Percentiles rank a stretch among this genome's conserved stretches.
Evolutionary conservation across 2,329 filamentous ascomycete genomes (phyloP).

Genomic region (Xylariaceae sp.): DNA sequence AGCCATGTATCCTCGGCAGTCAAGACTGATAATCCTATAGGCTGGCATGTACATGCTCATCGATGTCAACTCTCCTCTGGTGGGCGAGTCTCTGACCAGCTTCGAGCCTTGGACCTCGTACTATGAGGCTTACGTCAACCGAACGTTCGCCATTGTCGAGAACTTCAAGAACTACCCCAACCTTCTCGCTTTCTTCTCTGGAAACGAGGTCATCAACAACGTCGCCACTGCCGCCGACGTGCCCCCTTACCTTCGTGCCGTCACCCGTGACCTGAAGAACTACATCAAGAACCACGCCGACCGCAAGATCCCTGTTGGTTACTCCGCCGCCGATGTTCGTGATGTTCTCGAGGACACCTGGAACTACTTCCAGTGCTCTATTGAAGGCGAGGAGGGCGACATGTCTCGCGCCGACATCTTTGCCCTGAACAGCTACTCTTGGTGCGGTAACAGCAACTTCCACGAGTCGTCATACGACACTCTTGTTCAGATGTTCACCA

Average conservation of each 20-base stretch:
- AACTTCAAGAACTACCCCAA: slow-evolving; percentile 63
- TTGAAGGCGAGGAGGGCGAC: slow-evolving; percentile 48
- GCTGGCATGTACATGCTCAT: slow-evolving; percentile 64
- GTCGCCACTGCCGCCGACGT: slow-evolving; percentile 52
- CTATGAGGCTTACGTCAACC: slow-evolving; percentile 55
- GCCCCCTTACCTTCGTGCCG: slow-evolving; percentile 67
- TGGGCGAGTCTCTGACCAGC: slow-evolving; percentile 52
- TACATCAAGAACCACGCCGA: slow-evolving; percentile 68
- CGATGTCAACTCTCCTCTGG: slow-evolving; percentile 61
- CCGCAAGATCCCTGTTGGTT: slow-evolving; percentile 68
- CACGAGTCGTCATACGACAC: slow-evolving; percentile 56
- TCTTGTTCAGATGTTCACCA: slow-evolving; percentile 59
- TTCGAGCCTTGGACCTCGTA: slow-evolving; percentile 54
- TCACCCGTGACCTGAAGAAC: slow-evolving; percentile 74
- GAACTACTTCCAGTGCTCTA: slow-evolving; percentile 68
- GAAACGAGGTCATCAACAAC: slow-evolving; percentile 72
- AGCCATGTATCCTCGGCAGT: no score
- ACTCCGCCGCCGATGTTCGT: slow-evolving; percentile 76
- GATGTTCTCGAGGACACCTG: slow-evolving; percentile 66
- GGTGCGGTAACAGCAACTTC: slow-evolving; percentile 62
- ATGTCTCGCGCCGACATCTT: slow-evolving; percentile 67
- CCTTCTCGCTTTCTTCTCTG: slow-evolving; percentile 68
- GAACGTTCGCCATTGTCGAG: slow-evolving; percentile 61
- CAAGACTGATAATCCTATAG: slow-evolving; percentile 10
- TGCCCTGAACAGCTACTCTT: slow-evolving; percentile 72